Base-by-base conservation (phyloP, 495 filamentous ascomycete species). In the Aspergillus carlsbadensis region DNA sequence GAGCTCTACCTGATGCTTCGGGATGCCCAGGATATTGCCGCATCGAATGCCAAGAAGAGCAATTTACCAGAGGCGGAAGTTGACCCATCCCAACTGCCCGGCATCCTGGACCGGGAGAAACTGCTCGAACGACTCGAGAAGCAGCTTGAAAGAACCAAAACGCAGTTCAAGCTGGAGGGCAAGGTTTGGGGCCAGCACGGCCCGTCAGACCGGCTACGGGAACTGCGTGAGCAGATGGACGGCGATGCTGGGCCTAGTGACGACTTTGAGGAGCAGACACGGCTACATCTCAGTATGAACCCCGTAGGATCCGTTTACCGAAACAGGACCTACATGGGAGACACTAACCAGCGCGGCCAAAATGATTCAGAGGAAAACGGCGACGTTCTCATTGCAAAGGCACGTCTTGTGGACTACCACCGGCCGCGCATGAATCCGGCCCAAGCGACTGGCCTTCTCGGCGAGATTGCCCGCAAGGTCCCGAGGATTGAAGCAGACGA, bases 1-100 rank as follows among this genome's bases (percentile, higher is more conserved):
- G 94, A 98, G 74, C 76, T 98, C 10, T 98, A 98, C 73, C 87
- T 98, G 36, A 98, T 98, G 94, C 87, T 98, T 47, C 85, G 95
- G 51, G 94, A 98, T 72, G 94, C 94, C 26, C 94, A 98, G 70
- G 94, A 98, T 68, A 89, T 95, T 58, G 93, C 94, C 36, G 92
- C 89, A 14, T 87, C 87, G 5, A 87, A 91, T 65, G 90, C 90
- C 45, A 89, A 87, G 58, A 92, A 92, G 73, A 78, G 76, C 17
- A 80, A 75, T 43, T 65, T 83, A 14, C 80, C 74, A 33, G 80
- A 84, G 8, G 78, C 80, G 22, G 81, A 84, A 10, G 79, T 79
- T 3, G 84, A 88, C 65, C 85, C 92, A 8, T 80, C 84, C 39
- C 88, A 87, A 45, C 92, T 93, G 89, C 82, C 89, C 65, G 94